Conservation (phyloP, 192 early-diverging fungal species). For the Coemansia biformis region DNA sequence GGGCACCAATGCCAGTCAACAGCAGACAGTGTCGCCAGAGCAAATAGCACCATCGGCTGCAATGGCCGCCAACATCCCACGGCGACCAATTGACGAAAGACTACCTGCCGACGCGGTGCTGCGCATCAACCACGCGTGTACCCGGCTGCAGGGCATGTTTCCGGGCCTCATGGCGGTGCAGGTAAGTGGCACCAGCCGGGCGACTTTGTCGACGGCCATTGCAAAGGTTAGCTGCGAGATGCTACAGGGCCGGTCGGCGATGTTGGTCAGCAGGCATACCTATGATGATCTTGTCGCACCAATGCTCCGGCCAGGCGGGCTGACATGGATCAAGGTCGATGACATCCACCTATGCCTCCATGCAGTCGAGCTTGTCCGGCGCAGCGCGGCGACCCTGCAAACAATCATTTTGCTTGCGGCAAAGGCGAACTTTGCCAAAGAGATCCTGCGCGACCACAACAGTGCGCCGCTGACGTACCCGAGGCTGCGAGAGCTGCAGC, state of each 20-base stretch:
- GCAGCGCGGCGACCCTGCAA: not conserved
- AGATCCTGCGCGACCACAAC: not conserved
- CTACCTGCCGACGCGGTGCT: not conserved
- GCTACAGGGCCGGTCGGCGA: not conserved
- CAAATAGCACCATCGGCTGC: no score
- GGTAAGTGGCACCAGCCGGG: not conserved
- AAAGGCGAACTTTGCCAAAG: not conserved
- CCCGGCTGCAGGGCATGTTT: not conserved
- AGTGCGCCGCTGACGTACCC: not conserved
- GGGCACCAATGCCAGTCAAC: not conserved
- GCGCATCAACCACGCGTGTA: not conserved
- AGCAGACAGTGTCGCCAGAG: no score
- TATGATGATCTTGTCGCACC: not conserved
- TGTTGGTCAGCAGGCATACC: not conserved
- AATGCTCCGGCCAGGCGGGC: not conserved
- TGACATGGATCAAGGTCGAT: slow-evolving; percentile 1
- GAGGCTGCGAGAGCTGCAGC: not conserved
- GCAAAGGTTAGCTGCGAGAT: not conserved
- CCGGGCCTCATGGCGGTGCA: not conserved
- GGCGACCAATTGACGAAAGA: not conserved
- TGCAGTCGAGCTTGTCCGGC: not conserved
- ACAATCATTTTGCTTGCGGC: not conserved
- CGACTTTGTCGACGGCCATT: not conserved
- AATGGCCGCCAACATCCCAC: not conserved
- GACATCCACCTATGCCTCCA: not conserved